Evolutionary conservation across 345 rosid species (phyloP), one percentile per base, ranked within the genome.

Genomic region (Corchorus capsularis): DNA sequence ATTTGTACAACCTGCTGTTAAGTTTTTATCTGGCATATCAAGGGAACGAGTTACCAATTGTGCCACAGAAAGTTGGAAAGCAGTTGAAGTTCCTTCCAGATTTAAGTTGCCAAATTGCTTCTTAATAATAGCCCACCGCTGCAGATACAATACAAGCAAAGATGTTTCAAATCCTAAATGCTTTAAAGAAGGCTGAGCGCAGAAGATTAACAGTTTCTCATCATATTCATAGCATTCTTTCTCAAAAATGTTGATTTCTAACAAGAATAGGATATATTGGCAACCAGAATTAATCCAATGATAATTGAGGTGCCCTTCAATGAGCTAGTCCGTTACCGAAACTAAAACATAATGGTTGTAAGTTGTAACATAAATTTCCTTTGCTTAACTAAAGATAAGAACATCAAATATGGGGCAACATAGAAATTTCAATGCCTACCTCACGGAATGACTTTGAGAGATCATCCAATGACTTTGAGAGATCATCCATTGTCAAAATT

Each of bases 401-500:
- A 27, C 27, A 27, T 27, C 39, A 20, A 7, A 32, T 7, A 27
- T 27, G n/a, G 3, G 63, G 63, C 50, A 37, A 4, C 7, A 22
- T n/a, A 57, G 49, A 57, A 27, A 72, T 57, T 72, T 47, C 55
- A 27, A 45, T 39, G 76, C 83, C 79, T 85, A 96, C 98, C 90
- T 92, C 98, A 22, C 74, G 90, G 75, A 96, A 63, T 50, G 99
- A 98, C 86, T 89, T 96, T 12, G 97, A 93, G n/a, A n/a, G n/a
- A n/a, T n/a, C n/a, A n/a, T n/a, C n/a, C n/a, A n/a, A n/a, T n/a
- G n/a, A n/a, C n/a, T n/a, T n/a, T n/a, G n/a, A n/a, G 50, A 93
- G 91, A 77, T 96, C 99, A 2, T 95, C 97, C 97, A 93, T 93
- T 6, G 96, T 89, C 89, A 96, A 85, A 75, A 93, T 82, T 59